These are phyloP conservation scores for Ascochyta clinopodiicola DNA, from an alignment of 2,329 filamentous ascomycete species.

Conservation along the genomic window DNA sequence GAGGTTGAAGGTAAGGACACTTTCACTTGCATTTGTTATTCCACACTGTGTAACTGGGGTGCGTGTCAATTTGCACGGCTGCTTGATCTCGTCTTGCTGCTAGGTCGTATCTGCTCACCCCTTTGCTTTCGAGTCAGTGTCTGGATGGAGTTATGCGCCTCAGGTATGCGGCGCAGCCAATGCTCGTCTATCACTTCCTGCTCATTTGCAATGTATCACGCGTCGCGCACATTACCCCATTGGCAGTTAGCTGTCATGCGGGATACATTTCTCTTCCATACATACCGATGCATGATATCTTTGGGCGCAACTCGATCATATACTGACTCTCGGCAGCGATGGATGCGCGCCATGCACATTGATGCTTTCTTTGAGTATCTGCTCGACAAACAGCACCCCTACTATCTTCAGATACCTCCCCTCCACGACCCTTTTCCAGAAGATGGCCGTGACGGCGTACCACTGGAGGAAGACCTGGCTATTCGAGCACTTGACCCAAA, in stretches of 20 bases:
- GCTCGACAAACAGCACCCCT: conserved; percentile 76
- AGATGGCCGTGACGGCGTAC: conserved; percentile 78
- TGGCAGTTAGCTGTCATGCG: not conserved
- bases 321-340: conserved; percentile 64
- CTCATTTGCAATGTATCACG: not conserved
- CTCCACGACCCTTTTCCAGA: conserved; percentile 68
- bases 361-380: conserved; percentile 95
- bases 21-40: not conserved
- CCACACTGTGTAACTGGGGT: not conserved
- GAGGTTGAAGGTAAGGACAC: conserved; percentile 73
- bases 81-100: not conserved
- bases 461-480: conserved; percentile 86
- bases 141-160: not conserved
- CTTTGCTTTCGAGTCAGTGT: not conserved
- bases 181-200: not conserved
- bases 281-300: not conserved
- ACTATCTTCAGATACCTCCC: conserved; percentile 78
- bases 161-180: not conserved
- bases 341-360: conserved; percentile 97
- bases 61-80: not conserved
- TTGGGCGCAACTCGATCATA: not conserved
- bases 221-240: not conserved
- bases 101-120: not conserved
- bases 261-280: not conserved
- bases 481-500: conserved; percentile 83